Evolutionary conservation across 2,329 filamentous ascomycete species (phyloP).

Genomic region (Zymoseptoria tritici): DNA sequence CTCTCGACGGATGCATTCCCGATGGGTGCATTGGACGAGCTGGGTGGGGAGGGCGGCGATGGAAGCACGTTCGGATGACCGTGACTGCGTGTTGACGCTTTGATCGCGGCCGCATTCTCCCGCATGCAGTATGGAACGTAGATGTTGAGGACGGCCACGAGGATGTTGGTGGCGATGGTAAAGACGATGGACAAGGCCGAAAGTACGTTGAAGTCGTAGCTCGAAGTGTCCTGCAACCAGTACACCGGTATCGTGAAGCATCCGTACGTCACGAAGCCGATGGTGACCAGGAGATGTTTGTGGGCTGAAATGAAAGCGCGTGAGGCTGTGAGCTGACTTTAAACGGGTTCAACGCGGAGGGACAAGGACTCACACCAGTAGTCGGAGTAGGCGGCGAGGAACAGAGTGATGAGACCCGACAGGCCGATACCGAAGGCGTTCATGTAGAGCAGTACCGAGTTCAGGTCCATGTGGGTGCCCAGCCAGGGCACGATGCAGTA

Average conservation of each 20-base stretch:
- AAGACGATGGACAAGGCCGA: slow-evolving; percentile 6
- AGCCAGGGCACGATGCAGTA: slow-evolving; percentile 9
- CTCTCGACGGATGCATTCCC: not conserved
- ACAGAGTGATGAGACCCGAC: slow-evolving; percentile 4
- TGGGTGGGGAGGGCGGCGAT: not conserved
- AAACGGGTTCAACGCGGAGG: no score
- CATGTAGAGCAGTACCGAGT: slow-evolving; percentile 9
- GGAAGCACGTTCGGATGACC: not conserved
- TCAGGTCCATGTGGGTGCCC: slow-evolving; percentile 6
- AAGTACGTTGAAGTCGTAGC: slow-evolving; percentile 6
- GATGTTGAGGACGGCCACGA: slow-evolving; percentile 7
- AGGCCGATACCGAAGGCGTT: slow-evolving; percentile 7
- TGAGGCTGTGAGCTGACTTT: no score
- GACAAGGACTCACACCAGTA: slow-evolving; percentile 6
- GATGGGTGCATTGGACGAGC: not conserved
- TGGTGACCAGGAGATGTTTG: slow-evolving; percentile 6
- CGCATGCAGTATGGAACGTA: slow-evolving; percentile 11
- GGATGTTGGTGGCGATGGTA: slow-evolving; percentile 6
- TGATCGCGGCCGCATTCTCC: not conserved
- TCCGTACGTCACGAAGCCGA: slow-evolving; percentile 6
- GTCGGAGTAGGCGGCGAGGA: slow-evolving; percentile 9
- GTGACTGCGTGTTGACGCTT: not conserved
- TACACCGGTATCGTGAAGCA: slow-evolving; percentile 5
- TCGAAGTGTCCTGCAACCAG: slow-evolving; percentile 5
- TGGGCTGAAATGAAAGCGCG: not conserved